These are phyloP conservation scores for Vanrija sp. DNA, from an alignment of 1,284 basidiomycete species.

Conservation along the genomic window DNA sequence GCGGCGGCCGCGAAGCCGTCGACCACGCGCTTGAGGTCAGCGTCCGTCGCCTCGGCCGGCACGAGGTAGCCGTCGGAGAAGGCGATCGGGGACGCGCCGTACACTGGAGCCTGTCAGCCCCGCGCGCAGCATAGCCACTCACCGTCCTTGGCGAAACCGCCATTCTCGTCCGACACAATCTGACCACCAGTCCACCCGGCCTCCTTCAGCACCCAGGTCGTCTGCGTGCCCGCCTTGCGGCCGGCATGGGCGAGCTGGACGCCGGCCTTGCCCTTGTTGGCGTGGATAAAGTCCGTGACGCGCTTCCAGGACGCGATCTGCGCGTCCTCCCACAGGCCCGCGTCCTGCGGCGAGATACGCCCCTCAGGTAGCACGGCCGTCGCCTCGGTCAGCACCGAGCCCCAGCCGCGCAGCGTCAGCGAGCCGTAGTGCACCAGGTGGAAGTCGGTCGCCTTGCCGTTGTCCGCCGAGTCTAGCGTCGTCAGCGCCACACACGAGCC, in stretches of 20 bases:
- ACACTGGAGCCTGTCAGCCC: constrained; percentile 23
- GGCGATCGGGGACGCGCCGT: constrained; percentile 59
- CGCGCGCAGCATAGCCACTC: constrained; percentile 25
- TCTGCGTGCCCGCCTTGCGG: constrained; percentile 63
- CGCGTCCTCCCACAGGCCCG: constrained; percentile 69
- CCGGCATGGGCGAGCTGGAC: constrained; percentile 79
- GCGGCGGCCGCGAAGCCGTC: constrained; percentile 64
- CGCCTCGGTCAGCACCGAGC: constrained; percentile 65
- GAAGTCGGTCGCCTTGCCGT: constrained; percentile 71
- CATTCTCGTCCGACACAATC: constrained; percentile 51
- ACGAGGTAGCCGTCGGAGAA: constrained; percentile 54
- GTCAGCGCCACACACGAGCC: neutral
- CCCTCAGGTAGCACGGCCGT: constrained; percentile 72
- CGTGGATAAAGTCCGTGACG: constrained; percentile 71
- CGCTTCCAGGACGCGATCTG: constrained; percentile 66
- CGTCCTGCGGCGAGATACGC: constrained; percentile 55
- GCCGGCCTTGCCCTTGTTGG: constrained; percentile 63
- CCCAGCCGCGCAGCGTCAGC: constrained; percentile 53
- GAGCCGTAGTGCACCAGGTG: constrained; percentile 70
- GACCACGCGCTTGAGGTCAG: constrained; percentile 61
- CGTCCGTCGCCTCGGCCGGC: constrained; percentile 58
- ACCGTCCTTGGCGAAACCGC: constrained; percentile 68
- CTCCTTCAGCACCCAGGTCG: constrained; percentile 57
- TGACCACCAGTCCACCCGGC: constrained; percentile 40
- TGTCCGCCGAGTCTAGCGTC: constrained; percentile 60